Base-by-base conservation (phyloP, 164 flowering plant species). In the Tetrastigma voinierianum region DNA sequence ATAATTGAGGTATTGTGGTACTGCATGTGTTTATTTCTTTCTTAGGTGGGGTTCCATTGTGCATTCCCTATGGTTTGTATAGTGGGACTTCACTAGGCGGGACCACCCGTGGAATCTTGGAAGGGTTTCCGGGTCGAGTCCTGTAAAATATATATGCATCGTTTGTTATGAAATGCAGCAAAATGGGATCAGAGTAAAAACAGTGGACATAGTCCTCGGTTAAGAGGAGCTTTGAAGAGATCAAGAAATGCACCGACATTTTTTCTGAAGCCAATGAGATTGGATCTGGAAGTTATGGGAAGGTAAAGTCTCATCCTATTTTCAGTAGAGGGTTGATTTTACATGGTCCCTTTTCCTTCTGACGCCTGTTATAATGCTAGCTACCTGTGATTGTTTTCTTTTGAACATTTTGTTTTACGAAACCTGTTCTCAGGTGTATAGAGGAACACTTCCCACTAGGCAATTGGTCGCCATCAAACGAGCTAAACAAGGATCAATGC, bases 401-500 rank as follows among this genome's bases (percentile, higher is more conserved):
- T 19, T n/a, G 52, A n/a, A 24, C 6, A 23, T 19, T 23, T 43
- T 4, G 52, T 20, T 25, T 17, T 23, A 24, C 1, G n/a, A n/a
- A n/a, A n/a, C n/a, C 14, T 47, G 66, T 21, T 11, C 21, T n/a
- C 65, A 82, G 86, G 83, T 82, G 32, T 82, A 82, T 49, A 73
- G 58, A 64, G 86, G 82, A 68, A 67, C 25, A n/a, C 82, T 82
- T 25, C 55, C 86, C 1, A 49, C 61, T 65, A 83, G 86, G 18
- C 56, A 65, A 52, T 25, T 76, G 25, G 66, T 80, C 48, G 86
- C 86, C 43, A 77, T 83, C 44, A 83, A 83, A 69, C 61, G 83
- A 71, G 83, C 85, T 46, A 69, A 65, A 40, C 79, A 67, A 76
- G 86, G 76, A 69, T 82, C 86, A 0, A 75, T 71, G 71, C n/a